Evolutionary conservation across 2,329 filamentous ascomycete genomes (phyloP).

Genomic region (Daldinia eschscholtzii): DNA sequence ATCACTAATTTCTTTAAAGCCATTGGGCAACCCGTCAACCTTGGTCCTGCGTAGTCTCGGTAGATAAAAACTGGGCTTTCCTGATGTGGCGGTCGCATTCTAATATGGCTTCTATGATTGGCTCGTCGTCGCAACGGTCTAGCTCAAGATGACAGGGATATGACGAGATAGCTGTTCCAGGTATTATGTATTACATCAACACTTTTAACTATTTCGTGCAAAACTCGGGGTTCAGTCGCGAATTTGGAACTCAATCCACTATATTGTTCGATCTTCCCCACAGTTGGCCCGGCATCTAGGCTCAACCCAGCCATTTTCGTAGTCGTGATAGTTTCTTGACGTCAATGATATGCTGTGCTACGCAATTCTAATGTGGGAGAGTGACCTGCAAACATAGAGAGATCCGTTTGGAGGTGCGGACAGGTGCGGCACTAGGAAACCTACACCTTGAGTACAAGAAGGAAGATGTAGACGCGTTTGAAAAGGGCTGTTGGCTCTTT

Average conservation of each 20-base stretch:
- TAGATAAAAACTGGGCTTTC: constrained; percentile 14
- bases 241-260: constrained; percentile 24
- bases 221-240: constrained; percentile 8
- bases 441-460: constrained; percentile 24
- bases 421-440: not conserved
- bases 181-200: constrained; percentile 34
- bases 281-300: constrained; percentile 11
- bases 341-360: constrained; percentile 35
- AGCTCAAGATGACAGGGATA: constrained; percentile 37
- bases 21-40: not conserved
- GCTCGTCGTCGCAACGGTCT: not conserved
- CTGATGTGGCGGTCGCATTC: constrained; percentile 21
- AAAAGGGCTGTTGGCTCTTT: not conserved
- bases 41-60: constrained; percentile 13
- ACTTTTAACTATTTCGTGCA: constrained; percentile 14
- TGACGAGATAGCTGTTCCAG: constrained; percentile 26
- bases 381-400: not conserved
- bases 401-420: constrained; percentile 1
- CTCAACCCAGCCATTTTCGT: constrained; percentile 2
- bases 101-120: constrained; percentile 35
- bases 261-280: constrained; percentile 17
- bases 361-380: constrained; percentile 13
- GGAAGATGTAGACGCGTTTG: not conserved
- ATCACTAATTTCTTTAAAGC: constrained; percentile 3
- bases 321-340: constrained; percentile 33